Evolutionary conservation across 2,329 filamentous ascomycete genomes (phyloP).

Genomic region (Paraphoma sp.): DNA sequence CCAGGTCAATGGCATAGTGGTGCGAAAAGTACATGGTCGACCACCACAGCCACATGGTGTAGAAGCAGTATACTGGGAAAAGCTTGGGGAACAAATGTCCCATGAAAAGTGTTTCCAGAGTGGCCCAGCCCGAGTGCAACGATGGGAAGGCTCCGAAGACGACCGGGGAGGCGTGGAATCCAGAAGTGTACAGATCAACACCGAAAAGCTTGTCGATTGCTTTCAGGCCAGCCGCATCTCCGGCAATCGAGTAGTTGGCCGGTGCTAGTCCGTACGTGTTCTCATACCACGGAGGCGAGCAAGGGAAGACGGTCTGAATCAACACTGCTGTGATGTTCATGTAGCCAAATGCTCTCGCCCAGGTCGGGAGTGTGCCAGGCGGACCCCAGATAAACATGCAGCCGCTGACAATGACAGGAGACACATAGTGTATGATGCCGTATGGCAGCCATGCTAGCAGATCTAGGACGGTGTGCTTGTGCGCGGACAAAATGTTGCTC

Average conservation of each 20-base stretch:
- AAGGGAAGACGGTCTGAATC: conserved; percentile 89
- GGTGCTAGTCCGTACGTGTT: conserved; percentile 89
- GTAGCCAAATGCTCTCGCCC: conserved; percentile 87
- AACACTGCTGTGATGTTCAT: conserved; percentile 88
- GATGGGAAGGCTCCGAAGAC: conserved; percentile 97
- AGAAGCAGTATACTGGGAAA: conserved; percentile 78
- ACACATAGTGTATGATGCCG: conserved; percentile 87
- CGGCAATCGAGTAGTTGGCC: conserved; percentile 89
- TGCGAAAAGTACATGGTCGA: conserved; percentile 98
- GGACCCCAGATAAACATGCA: conserved; percentile 89
- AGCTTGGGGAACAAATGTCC: conserved; percentile 87
- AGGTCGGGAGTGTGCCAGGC: conserved; percentile 83
- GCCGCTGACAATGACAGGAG: conserved; percentile 77
- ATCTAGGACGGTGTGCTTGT: conserved; percentile 83
- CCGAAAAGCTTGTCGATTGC: conserved; percentile 90
- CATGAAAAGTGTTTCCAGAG: conserved; percentile 90
- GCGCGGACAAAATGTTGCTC: conserved; percentile 91
- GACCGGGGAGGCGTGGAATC: conserved; percentile 86
- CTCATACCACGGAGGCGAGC: conserved; percentile 97
- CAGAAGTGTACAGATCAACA: conserved; percentile 90
- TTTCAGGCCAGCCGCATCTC: conserved; percentile 86
- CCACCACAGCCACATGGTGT: conserved; percentile 96
- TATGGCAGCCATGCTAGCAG: conserved; percentile 93
- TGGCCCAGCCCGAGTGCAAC: conserved; percentile 87
- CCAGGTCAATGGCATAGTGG: conserved; percentile 93